These are phyloP conservation scores for Metarhizium rileyi DNA, from an alignment of 2,329 filamentous ascomycete genomes.

Conservation along the genomic window DNA sequence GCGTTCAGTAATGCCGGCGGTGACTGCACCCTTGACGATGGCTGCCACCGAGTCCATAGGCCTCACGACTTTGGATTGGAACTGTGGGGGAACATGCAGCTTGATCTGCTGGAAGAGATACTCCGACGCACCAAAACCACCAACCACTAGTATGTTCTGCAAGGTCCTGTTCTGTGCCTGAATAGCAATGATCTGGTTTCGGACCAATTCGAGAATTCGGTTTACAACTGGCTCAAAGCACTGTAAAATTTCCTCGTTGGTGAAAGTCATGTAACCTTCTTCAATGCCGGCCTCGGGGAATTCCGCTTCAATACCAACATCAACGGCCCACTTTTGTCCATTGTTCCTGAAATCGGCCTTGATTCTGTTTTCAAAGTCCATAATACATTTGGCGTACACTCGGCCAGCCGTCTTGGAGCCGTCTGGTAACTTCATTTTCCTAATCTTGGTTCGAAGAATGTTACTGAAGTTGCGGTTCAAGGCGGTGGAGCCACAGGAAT, in stretches of 20 bases:
- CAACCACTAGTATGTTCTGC: slow-evolving; percentile 94
- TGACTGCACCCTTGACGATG: slow-evolving; percentile 97
- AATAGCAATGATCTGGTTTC: slow-evolving; percentile 98
- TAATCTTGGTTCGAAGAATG: slow-evolving; percentile 92
- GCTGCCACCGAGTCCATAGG: slow-evolving; percentile 98
- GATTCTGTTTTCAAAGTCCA: slow-evolving; percentile 99
- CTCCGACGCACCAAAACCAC: slow-evolving; percentile 95
- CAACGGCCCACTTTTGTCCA: slow-evolving; percentile 97
- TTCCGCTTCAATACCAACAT: slow-evolving; percentile 96
- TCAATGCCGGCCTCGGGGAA: slow-evolving; percentile 97
- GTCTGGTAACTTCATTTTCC: slow-evolving; percentile 98
- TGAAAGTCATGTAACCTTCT: slow-evolving; percentile 99
- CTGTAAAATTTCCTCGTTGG: slow-evolving; percentile 96
- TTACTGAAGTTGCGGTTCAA: slow-evolving; percentile 98
- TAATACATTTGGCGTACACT: slow-evolving; percentile 98
- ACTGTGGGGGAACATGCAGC: slow-evolving; percentile 93
- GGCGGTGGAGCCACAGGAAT: slow-evolving; percentile 96
- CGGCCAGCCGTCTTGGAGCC: slow-evolving; percentile 95
- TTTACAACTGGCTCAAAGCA: slow-evolving; percentile 99
- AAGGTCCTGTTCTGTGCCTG: slow-evolving; percentile 90
- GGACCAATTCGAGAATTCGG: slow-evolving; percentile 86
- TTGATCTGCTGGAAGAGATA: slow-evolving; percentile 99
- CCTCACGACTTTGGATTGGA: slow-evolving; percentile 94
- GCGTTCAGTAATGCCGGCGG: slow-evolving; percentile 92
- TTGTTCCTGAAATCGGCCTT: slow-evolving; percentile 99